phyloP scores from a whole-genome alignment of 1,139 yeast species.

The Candida sp. region DNA sequence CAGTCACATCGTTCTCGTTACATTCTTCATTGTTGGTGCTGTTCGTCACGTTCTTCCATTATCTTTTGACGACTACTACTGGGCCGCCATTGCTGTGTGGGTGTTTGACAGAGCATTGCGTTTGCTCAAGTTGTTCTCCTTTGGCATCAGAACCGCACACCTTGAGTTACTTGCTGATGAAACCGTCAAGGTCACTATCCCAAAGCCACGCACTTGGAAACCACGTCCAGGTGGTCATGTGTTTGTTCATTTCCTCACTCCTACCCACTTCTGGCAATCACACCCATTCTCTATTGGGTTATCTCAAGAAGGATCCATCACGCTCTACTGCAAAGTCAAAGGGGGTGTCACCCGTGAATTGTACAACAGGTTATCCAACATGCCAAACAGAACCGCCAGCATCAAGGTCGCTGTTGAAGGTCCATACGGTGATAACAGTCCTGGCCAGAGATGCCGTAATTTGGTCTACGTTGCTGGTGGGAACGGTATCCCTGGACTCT shows the following conservation, averaged over 20 bases:
- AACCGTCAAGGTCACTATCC: conserved; percentile 42
- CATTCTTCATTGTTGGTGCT: conserved; percentile 38
- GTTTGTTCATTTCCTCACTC: conserved; percentile 46
- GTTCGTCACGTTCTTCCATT: conserved; percentile 38
- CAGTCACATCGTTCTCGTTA: conserved; percentile 41
- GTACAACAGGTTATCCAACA: conserved; percentile 29
- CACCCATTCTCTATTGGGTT: conserved; percentile 33
- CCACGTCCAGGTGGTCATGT: conserved; percentile 53
- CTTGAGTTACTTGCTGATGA: conserved; percentile 38
- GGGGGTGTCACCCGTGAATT: conserved; percentile 41
- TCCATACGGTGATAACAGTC: conserved; percentile 42
- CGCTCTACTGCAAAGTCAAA: conserved; percentile 33
- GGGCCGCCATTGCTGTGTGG: conserved; percentile 45
- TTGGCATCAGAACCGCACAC: conserved; percentile 38
- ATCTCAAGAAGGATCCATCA: conserved; percentile 22
- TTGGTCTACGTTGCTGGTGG: conserved; percentile 42
- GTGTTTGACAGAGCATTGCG: conserved; percentile 40
- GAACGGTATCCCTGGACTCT: conserved; percentile 45
- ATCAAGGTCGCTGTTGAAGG: conserved; percentile 21
- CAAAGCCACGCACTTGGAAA: conserved; percentile 41
- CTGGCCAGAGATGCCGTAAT: conserved; percentile 29
- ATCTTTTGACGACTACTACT: conserved; percentile 39
- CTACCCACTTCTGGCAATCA: conserved; percentile 42
- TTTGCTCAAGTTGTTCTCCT: conserved; percentile 30
- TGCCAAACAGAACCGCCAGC: conserved; percentile 32